Conservation (phyloP, 179 eudicot species). For the Beta corolliflora region DNA sequence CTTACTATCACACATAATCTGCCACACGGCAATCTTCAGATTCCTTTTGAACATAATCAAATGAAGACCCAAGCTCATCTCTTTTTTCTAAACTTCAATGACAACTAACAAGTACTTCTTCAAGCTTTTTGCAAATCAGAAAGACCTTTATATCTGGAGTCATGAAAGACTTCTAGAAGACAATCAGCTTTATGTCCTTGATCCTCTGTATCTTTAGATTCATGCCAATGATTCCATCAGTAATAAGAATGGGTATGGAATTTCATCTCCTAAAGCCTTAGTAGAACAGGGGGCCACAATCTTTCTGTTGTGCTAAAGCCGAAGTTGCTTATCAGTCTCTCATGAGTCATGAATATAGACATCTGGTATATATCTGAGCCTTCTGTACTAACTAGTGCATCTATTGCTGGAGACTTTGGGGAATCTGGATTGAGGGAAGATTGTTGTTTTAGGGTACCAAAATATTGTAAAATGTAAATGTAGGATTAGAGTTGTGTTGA, state of each 20-base stretch:
- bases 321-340: neutral
- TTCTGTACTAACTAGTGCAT: neutral
- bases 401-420: neutral
- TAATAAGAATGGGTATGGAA: neutral
- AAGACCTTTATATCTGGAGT: neutral
- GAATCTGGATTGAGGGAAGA: neutral
- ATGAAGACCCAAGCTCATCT: too few species aligned
- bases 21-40: too few species aligned
- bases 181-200: neutral
- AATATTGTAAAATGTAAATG: neutral
- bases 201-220: neutral
- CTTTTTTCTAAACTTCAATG: too few species aligned
- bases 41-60: too few species aligned
- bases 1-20: too few species aligned
- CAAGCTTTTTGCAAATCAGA: neutral
- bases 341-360: neutral
- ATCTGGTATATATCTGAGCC: neutral
- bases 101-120: neutral
- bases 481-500: neutral
- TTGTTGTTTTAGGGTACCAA: neutral
- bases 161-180: neutral
- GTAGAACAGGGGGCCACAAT: neutral
- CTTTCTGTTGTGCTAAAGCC: neutral
- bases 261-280: neutral
- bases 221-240: neutral